Evolutionary conservation across 768 basidiomycete species (phyloP).

Genomic region (Cytidiella melzeri): DNA sequence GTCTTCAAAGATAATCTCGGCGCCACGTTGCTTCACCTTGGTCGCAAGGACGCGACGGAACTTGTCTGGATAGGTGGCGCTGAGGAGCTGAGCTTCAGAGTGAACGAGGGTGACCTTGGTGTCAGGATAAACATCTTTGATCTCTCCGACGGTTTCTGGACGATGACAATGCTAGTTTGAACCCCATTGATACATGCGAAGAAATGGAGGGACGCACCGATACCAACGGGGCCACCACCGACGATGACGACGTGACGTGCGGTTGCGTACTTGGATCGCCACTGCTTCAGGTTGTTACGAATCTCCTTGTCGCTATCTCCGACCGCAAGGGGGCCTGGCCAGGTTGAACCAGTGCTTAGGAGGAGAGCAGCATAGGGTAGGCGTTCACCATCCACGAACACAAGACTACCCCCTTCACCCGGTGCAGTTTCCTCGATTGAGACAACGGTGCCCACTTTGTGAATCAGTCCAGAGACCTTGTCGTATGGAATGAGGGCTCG

Average conservation of each 20-base stretch:
- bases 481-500: slow-evolving; percentile 45
- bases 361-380: slow-evolving; percentile 52
- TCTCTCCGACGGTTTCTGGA: slow-evolving; percentile 40
- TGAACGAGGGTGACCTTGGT: slow-evolving; percentile 62
- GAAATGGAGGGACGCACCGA: slow-evolving; percentile 30
- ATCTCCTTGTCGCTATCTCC: slow-evolving; percentile 29
- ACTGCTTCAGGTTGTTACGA: slow-evolving; percentile 18
- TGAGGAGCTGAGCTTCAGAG: slow-evolving; percentile 44
- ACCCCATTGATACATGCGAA: too few relatives aligned
- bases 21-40: slow-evolving; percentile 35
- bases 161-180: too few relatives aligned
- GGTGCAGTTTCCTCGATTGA: slow-evolving; percentile 28
- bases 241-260: slow-evolving; percentile 29
- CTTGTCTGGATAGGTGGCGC: slow-evolving; percentile 45
- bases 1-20: slow-evolving; percentile 49
- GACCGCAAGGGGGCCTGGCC: slow-evolving; percentile 43
- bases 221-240: slow-evolving; percentile 34
- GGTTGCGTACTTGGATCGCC: slow-evolving; percentile 26
- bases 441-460: slow-evolving; percentile 28
- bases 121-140: slow-evolving; percentile 35
- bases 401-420: slow-evolving; percentile 39
- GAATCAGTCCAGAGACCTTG: slow-evolving; percentile 39
- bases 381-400: slow-evolving; percentile 42
- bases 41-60: slow-evolving; percentile 44
- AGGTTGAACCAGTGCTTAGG: slow-evolving; percentile 51